Percentiles rank a stretch among this genome's conserved stretches.
Conservation (phyloP, 2,329 filamentous ascomycete species). For the Ophiostoma ips region DNA sequence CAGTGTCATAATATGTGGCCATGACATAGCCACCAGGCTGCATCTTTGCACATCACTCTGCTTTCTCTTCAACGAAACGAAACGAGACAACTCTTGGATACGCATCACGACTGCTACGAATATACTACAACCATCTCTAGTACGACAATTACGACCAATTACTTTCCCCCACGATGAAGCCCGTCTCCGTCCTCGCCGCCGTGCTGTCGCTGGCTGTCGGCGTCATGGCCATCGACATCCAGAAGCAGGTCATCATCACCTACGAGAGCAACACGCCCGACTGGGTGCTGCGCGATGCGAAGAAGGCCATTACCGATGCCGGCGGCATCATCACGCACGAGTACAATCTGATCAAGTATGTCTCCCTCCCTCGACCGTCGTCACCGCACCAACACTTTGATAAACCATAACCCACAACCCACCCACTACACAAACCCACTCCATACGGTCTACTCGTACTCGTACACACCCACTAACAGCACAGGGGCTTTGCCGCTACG, state of each 20-base stretch:
- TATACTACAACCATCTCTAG: background rate
- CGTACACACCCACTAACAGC: conserved; percentile 18
- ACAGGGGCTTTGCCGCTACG: conserved; percentile 64
- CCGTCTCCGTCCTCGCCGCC: conserved; percentile 37
- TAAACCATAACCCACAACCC: too few relatives aligned
- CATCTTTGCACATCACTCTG: too few relatives aligned
- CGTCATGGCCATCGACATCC: conserved; percentile 46
- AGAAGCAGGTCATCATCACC: conserved; percentile 65
- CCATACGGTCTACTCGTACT: background rate
- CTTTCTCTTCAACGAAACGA: too few relatives aligned
- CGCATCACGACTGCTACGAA: background rate
- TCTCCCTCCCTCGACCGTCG: background rate
- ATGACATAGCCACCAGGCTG: too few relatives aligned
- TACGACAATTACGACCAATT: background rate
- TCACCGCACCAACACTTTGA: too few relatives aligned
- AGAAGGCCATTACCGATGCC: conserved; percentile 51
- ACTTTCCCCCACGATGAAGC: conserved; percentile 60
- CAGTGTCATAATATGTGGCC: too few relatives aligned
- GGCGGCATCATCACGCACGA: conserved; percentile 70
- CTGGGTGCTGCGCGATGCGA: conserved; percentile 55
- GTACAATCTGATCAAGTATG: conserved; percentile 56
- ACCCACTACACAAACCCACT: background rate
- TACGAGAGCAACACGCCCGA: conserved; percentile 59
- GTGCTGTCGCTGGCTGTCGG: conserved; percentile 44
- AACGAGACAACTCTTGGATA: too few relatives aligned